Base-by-base conservation (phyloP, 495 filamentous ascomycete species). In the Penicillium roqueforti region DNA sequence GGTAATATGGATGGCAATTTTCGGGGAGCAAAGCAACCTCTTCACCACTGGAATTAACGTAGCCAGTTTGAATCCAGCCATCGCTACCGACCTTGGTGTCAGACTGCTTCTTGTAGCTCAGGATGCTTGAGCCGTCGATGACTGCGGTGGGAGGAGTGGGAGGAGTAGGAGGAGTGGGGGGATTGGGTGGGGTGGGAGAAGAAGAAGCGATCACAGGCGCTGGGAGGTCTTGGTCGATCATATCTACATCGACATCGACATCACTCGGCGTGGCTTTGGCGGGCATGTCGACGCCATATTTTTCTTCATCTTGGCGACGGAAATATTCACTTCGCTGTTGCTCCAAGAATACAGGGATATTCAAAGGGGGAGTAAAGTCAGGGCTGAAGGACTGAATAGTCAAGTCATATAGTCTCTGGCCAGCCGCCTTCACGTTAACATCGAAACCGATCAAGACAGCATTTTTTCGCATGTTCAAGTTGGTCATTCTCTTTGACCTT, bases 61-160 rank as follows among this genome's bases (percentile, higher is more conserved):
- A 57, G 11, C 73, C 75, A 49, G 72, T 68, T 11, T 67, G 32
- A 19, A 41, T 46, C 73, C 72, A 76, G 26, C 68, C 68, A 40
- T 70, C 66, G 22, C 54, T 45, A 29, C 65, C 61, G 36, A 65
- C 58, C 28, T 57, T 53, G 10, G 60, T 58, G 0, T 54, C 32
- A 13, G 63, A 53, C 34, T 22, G 44, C 23, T 60, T 57, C 16
- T 68, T 53, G 29, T 58, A 58, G 22, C 23, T 49, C 10, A 45
- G 9, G 2, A 62, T 39, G 7, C 46, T n/a, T 25, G 29, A 10
- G 9, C 41, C 23, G 10, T 51, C 13, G 16, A 50, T 34, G 7
- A 13, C 22, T 28, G 46, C 22, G 10, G 41, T 3, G 23, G 47
- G 7, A 48, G 51, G 31, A 23, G 54, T 51, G 23, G 53, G 14